Conservation (phyloP, 345 rosid genomes). For the Ailanthus altissimus region DNA sequence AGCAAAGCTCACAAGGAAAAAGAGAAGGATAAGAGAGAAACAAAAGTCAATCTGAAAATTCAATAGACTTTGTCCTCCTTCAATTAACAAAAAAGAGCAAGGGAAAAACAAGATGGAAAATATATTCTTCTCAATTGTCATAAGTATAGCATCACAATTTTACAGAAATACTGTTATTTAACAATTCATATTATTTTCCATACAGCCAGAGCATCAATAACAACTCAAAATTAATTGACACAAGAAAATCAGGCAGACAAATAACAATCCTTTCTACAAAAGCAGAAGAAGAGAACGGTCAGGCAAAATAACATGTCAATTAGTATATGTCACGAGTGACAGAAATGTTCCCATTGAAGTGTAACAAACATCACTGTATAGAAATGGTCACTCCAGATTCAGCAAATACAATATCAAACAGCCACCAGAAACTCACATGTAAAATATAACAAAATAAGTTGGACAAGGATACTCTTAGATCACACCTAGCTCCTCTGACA, state of each 20-base stretch:
- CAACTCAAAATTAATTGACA: constrained; percentile 5
- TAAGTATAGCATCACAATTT: no score
- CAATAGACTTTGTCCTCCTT: not conserved
- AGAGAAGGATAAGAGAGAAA: not conserved
- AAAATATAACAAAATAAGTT: not conserved
- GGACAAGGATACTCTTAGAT: not conserved
- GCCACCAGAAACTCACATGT: not conserved
- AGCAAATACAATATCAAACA: constrained; percentile 1
- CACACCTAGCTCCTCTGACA: not conserved
- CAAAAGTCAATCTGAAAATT: not conserved
- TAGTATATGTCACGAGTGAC: not conserved
- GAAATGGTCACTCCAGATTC: not conserved
- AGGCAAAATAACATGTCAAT: not conserved
- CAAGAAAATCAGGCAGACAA: not conserved
- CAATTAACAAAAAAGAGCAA: not conserved
- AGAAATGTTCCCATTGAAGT: not conserved
- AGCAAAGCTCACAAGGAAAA: not conserved
- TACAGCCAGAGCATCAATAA: constrained; percentile 5
- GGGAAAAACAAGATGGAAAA: not conserved
- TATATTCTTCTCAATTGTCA: not conserved
- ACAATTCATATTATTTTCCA: not conserved
- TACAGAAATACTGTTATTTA: not conserved
- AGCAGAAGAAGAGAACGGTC: no score
- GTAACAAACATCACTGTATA: not conserved
- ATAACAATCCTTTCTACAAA: no score